Conservation (phyloP, 345 rosid genomes). For the Rhodamnia rubescens region DNA sequence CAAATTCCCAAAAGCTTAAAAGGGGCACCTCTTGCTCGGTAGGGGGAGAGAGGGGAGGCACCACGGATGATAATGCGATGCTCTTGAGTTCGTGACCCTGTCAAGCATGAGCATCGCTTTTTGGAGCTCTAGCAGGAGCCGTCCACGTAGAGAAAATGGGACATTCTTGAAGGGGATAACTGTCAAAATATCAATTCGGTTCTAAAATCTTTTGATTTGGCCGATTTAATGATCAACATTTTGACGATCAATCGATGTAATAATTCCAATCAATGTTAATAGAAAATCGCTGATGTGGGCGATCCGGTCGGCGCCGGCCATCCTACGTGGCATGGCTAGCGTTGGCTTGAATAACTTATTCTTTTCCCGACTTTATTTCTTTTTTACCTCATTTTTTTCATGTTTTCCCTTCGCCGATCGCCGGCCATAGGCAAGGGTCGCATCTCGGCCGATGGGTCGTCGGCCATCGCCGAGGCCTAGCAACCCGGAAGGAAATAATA, state of each 20-base stretch:
- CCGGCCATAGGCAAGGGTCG: no score
- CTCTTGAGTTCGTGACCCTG: neutral
- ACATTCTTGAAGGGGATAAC: neutral
- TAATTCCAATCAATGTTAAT: neutral
- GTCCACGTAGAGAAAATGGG: neutral
- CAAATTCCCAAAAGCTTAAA: neutral
- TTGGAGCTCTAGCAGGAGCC: neutral
- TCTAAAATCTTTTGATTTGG: neutral
- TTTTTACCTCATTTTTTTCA: neutral
- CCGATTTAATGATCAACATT: neutral
- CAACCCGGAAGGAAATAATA: no score
- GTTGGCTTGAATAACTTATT: neutral
- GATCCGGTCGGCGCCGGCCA: rapidly evolving
- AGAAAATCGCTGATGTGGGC: rapidly evolving
- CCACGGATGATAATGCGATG: neutral
- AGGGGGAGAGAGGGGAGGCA: neutral
- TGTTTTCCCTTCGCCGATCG: no score
- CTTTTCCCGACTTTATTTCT: neutral
- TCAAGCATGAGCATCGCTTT: neutral
- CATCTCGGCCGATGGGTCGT: no score
- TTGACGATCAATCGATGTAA: neutral
- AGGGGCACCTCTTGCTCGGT: neutral
- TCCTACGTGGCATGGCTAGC: rapidly evolving
- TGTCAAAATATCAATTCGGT: neutral
- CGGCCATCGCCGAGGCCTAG: no score